Percentiles rank a stretch among this genome's conserved stretches.
phyloP scores from a whole-genome alignment of 192 early-diverging fungal genomes.

The Allomyces arbusculus region DNA sequence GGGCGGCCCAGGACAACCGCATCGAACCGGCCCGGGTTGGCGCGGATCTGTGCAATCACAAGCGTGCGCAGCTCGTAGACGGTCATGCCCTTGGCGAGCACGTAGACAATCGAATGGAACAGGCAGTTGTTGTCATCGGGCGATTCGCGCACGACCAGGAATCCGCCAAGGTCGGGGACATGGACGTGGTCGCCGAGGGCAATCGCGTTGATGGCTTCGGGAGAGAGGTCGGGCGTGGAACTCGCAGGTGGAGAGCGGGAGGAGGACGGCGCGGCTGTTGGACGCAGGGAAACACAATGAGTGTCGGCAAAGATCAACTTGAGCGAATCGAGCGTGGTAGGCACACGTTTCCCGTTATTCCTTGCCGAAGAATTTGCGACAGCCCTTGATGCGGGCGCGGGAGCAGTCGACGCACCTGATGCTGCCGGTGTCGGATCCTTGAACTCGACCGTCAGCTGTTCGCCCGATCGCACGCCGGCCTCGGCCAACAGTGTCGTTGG shows the following conservation, averaged over 20 bases:
- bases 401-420: neutral
- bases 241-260: too few relatives aligned
- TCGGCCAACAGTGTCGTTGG: neutral
- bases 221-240: too few relatives aligned
- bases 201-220: neutral
- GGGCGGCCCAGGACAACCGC: constrained; percentile 29
- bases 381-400: neutral
- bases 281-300: too few relatives aligned
- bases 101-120: constrained; percentile 24
- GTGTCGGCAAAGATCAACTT: too few relatives aligned
- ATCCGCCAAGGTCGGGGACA: neutral
- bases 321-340: too few relatives aligned
- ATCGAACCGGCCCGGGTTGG: constrained; percentile 22
- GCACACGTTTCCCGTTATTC: neutral
- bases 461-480: constrained; percentile 10
- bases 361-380: neutral
- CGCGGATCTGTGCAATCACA: constrained; percentile 16
- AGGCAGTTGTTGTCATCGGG: constrained; percentile 39
- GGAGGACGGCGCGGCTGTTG: too few relatives aligned
- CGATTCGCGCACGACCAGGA: constrained; percentile 7
- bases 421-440: neutral
- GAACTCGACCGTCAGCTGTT: constrained; percentile 9
- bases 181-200: neutral
- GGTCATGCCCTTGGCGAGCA: constrained; percentile 9
- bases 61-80: constrained; percentile 12